A percentile compares a stretch with the other conserved stretches of the same genome.
phyloP scores from a whole-genome alignment of 2,329 filamentous ascomycete species.

The Penicillium vulpinum region DNA sequence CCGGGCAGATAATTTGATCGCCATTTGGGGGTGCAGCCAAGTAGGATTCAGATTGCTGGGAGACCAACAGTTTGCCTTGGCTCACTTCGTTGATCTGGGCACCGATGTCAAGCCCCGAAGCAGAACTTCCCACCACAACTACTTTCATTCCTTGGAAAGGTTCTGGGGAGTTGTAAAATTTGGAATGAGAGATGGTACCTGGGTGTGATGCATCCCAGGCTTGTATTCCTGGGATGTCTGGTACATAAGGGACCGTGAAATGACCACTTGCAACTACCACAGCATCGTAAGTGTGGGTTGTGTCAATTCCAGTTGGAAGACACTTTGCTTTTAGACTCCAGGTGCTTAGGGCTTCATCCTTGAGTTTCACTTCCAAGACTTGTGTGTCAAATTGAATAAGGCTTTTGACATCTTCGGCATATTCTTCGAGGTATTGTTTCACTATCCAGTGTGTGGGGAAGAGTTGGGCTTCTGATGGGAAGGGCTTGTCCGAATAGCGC shows the following conservation, averaged over 20 bases:
- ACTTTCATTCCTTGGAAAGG: conserved; percentile 70
- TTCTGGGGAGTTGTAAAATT: conserved; percentile 70
- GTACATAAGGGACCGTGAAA: conserved; percentile 68
- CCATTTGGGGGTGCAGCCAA: conserved; percentile 41
- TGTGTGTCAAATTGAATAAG: conserved; percentile 70
- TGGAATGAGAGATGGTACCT: conserved; percentile 69
- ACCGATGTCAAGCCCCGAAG: conserved; percentile 81
- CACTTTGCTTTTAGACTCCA: conserved; percentile 65
- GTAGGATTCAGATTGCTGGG: conserved; percentile 56
- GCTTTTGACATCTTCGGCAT: conserved; percentile 66
- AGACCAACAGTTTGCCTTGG: conserved; percentile 62
- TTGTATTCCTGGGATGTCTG: conserved; percentile 59
- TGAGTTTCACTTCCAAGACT: conserved; percentile 60
- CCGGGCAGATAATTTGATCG: conserved; percentile 59
- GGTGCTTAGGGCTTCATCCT: conserved; percentile 35
- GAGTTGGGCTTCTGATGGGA: conserved; percentile 64
- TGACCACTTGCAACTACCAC: conserved; percentile 75
- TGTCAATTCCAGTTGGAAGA: conserved; percentile 46
- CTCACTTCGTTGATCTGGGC: conserved; percentile 68
- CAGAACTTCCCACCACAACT: conserved; percentile 78
- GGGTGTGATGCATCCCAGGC: conserved; percentile 63
- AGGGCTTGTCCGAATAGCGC: conserved; percentile 71
- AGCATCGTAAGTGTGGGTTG: conserved; percentile 65
- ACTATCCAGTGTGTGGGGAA: conserved; percentile 74
- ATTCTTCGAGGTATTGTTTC: conserved; percentile 70